phyloP scores from a whole-genome alignment of 1,284 basidiomycete genomes.

The Leccinum huronense region DNA sequence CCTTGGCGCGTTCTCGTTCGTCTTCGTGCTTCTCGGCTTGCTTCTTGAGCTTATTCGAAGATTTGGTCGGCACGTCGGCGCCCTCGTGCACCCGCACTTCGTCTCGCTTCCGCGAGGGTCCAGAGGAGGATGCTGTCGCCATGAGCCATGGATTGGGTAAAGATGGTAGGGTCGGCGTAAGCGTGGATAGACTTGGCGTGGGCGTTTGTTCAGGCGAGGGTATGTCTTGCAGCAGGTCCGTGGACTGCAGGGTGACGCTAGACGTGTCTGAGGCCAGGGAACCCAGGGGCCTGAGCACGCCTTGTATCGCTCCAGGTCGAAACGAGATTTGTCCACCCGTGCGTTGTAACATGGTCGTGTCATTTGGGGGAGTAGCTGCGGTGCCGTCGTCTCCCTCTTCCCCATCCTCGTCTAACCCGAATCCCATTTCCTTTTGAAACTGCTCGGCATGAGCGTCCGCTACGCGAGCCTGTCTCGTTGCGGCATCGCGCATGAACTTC shows the following conservation, averaged over 20 bases:
- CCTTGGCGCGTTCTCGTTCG: conserved; percentile 54
- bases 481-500: conserved; percentile 95
- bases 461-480: conserved; percentile 60
- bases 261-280: conserved; percentile 64
- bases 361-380: conserved; percentile 28
- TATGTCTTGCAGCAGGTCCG: conserved; percentile 46
- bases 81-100: conserved; percentile 67
- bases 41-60: conserved; percentile 72
- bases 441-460: conserved; percentile 67
- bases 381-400: conserved; percentile 38
- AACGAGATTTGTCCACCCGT: conserved; percentile 60
- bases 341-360: conserved; percentile 44
- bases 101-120: conserved; percentile 49
- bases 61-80: conserved; percentile 59
- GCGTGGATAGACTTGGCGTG: conserved; percentile 29
- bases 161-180: conserved; percentile 8
- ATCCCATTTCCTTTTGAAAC: conserved; percentile 66
- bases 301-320: conserved; percentile 42
- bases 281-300: conserved; percentile 34
- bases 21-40: conserved; percentile 51
- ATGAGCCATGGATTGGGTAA: conserved; percentile 30
- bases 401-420: conserved; percentile 36
- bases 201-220: conserved; percentile 10
- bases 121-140: conserved; percentile 18
- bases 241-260: conserved; percentile 64